Conservation (phyloP, 2,329 filamentous ascomycete species). For the Knufia fluminis region DNA sequence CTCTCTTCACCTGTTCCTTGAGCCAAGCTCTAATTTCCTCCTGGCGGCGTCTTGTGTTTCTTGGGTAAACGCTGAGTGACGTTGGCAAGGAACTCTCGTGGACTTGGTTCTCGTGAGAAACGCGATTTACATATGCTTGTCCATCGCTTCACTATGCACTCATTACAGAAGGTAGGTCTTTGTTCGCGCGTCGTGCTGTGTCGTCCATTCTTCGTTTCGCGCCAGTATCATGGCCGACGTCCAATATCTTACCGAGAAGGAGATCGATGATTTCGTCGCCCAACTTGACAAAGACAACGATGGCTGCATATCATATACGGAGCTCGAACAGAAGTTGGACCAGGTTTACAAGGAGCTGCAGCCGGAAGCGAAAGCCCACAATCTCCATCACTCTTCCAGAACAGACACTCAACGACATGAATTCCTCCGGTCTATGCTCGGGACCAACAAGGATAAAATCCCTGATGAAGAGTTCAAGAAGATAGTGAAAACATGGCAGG, state of each 20-base stretch:
- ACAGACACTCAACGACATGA: slow-evolving; percentile 35
- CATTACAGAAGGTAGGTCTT: neutral
- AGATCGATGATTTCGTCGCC: slow-evolving; percentile 45
- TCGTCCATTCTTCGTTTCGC: neutral
- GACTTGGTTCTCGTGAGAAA: neutral
- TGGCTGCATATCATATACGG: slow-evolving; percentile 44
- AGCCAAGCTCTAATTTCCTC: slow-evolving; percentile 1
- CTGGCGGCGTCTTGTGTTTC: neutral
- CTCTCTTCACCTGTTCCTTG: neutral
- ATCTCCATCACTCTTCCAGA: slow-evolving; percentile 34
- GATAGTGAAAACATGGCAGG: slow-evolving; percentile 38
- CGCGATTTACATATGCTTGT: neutral
- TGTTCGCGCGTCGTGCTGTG: neutral
- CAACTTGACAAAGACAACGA: slow-evolving; percentile 45
- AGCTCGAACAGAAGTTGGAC: slow-evolving; percentile 46
- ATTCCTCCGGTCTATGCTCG: slow-evolving; percentile 44
- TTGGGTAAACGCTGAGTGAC: neutral
- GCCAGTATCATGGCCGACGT: slow-evolving; percentile 11
- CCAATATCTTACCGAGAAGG: slow-evolving; percentile 36
- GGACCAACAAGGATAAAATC: slow-evolving; percentile 29
- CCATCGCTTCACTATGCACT: neutral
- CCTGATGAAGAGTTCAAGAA: slow-evolving; percentile 39
- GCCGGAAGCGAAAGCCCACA: slow-evolving; percentile 36
- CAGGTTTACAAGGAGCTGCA: slow-evolving; percentile 43
- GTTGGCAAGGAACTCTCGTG: neutral